Evolutionary conservation across 306 rosid genomes (phyloP), one percentile per base, ranked within the genome.

Genomic region (Inga laurina): DNA sequence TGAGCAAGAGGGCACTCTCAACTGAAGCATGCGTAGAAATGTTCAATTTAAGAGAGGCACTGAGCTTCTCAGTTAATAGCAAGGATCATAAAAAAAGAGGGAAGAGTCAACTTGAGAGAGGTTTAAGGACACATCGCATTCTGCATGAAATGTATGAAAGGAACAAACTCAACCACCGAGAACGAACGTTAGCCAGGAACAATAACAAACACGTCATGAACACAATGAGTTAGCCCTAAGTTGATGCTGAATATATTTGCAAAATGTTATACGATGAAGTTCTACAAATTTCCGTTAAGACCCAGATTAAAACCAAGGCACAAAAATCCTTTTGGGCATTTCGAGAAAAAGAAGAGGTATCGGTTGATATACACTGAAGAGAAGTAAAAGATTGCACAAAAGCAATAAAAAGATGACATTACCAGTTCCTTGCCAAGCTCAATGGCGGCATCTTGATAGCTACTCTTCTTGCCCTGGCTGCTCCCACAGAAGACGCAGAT

Each of bases 401-500:
- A 51, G 57, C 13, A 45, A 62, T 62, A 49, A 49, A 49, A 49
- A 67, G 54, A 39, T 18, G 14, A 22, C 68, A 75, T 57, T 96
- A 96, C 99, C 99, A 96, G 91, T 87, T 96, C 98, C 46, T 94
- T 91, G 89, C 99, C 99, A 79, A 96, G 99, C 61, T 92, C 91
- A 89, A 92, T 92, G 86, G 99, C 99, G 83, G 98, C 97, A 76
- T 92, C 97, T 69, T 92, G 99, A 74, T 96, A 96, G 86, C 92
- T 94, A 76, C 83, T 91, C 86, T 96, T 96, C 88, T 93, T 96
- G 78, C 99, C 99, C 72, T 91, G 99, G 87, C 99, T 96, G 88
- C 99, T 96, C 11, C 99, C 99, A 90, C 99, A 96, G 81, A 96
- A 96, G 13, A 96, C 98, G 90, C 99, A 96, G 85, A 96, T 92